These are phyloP conservation scores for Theobroma cacao DNA, from an alignment of 345 rosid genomes.

Conservation along the genomic window DNA sequence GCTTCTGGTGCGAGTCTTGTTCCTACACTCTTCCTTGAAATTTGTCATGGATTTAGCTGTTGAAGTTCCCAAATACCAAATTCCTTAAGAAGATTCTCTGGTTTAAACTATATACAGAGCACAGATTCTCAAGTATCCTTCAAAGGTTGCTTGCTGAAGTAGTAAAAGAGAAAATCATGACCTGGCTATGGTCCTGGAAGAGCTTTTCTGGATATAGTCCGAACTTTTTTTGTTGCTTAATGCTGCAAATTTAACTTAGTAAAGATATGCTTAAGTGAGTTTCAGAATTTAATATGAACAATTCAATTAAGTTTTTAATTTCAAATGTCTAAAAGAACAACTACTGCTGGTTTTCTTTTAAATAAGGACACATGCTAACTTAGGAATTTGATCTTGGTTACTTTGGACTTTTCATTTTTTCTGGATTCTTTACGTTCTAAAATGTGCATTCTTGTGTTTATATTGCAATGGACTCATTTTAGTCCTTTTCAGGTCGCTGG, in stretches of 20 bases:
- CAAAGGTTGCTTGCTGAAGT: not conserved
- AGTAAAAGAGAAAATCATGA: not conserved
- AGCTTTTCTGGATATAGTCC: not conserved
- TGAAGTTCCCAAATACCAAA: not conserved
- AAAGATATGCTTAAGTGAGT: not conserved
- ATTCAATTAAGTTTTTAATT: not conserved
- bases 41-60: not conserved
- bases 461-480: not conserved
- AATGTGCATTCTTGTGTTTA: not conserved
- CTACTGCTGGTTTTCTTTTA: not conserved
- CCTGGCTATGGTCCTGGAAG: not conserved
- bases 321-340: not conserved
- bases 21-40: not conserved
- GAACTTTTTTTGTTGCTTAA: not conserved
- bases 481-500: conserved; percentile 53
- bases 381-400: not conserved
- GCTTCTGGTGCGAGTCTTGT: not conserved
- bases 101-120: not conserved
- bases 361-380: not conserved
- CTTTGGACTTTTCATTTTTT: not conserved
- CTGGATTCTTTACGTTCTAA: not conserved
- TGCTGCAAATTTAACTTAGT: not conserved
- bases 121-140: not conserved
- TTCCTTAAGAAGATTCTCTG: not conserved
- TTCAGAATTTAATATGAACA: not conserved